phyloP scores from a whole-genome alignment of 129 eudicot genomes.

The Ambrosia trifida region DNA sequence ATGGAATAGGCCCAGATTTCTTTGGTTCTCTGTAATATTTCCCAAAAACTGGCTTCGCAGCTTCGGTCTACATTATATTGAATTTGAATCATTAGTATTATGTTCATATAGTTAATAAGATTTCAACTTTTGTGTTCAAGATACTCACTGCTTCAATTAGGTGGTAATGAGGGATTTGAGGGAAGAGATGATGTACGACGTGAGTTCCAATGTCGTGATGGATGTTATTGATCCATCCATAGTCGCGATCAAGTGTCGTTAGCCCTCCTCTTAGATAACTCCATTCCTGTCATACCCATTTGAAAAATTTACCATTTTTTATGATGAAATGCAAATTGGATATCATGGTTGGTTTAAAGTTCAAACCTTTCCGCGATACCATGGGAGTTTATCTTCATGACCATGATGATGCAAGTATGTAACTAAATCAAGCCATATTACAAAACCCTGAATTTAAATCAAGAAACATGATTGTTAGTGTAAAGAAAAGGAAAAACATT shows the following conservation, averaged over 20 bases:
- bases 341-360: conserved; percentile 14
- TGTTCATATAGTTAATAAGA: conserved; percentile 11
- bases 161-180: conserved; percentile 98
- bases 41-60: conserved; percentile 77
- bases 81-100: conserved; percentile 7
- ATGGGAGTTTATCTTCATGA: conserved; percentile 87
- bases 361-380: conserved; percentile 93
- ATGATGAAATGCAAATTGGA: not conserved
- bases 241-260: conserved; percentile 92
- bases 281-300: conserved; percentile 70
- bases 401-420: conserved; percentile 98
- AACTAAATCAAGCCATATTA: conserved; percentile 81
- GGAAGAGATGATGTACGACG: conserved; percentile 96
- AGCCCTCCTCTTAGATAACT: conserved; percentile 95
- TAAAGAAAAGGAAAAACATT: not conserved
- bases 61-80: conserved; percentile 59
- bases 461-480: conserved; percentile 24
- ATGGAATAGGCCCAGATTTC: conserved; percentile 74
- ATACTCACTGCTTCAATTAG: conserved; percentile 73
- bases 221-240: conserved; percentile 96
- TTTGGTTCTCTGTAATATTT: conserved; percentile 76
- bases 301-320: not conserved
- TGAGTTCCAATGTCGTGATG: conserved; percentile 99
- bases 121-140: not conserved
- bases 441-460: conserved; percentile 58